A percentile compares a stretch with the other conserved stretches of the same genome.
These are phyloP conservation scores for Pythium volutum DNA, from an alignment of 352 stramenopile species.

Conservation along the genomic window DNA sequence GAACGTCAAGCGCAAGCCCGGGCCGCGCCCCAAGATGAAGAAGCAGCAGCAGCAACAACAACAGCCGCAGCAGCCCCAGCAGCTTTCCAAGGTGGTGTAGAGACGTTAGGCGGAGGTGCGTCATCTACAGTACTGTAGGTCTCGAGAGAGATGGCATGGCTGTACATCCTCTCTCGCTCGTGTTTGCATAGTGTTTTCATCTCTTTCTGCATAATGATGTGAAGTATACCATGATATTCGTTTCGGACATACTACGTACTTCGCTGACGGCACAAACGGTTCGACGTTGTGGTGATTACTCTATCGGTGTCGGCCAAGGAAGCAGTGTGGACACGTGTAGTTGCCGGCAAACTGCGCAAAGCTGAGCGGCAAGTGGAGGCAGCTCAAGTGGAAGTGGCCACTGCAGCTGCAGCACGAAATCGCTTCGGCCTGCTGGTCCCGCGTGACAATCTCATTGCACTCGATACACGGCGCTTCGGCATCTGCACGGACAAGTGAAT, in stretches of 20 bases:
- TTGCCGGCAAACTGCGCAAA: constrained; percentile 54
- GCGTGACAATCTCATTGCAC: constrained; percentile 27
- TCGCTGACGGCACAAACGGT: neutral
- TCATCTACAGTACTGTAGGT: too few species aligned
- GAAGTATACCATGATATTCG: neutral
- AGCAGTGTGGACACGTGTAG: constrained; percentile 67
- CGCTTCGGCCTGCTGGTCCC: constrained; percentile 21
- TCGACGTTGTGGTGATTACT: neutral
- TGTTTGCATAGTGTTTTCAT: neutral
- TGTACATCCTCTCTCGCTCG: neutral
- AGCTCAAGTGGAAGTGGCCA: constrained; percentile 48
- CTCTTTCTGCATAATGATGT: neutral
- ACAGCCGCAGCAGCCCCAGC: too few species aligned
- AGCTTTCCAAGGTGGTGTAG: constrained; percentile 20
- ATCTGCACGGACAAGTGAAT: neutral
- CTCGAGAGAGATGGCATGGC: too few species aligned
- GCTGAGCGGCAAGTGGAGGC: constrained; percentile 49
- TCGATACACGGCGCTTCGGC: constrained; percentile 21
- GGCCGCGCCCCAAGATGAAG: constrained; percentile 44
- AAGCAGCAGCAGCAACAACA: too few species aligned
- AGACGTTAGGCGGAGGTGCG: neutral
- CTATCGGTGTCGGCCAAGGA: constrained; percentile 38
- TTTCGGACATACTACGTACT: too few species aligned
- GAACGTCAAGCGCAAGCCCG: constrained; percentile 54
- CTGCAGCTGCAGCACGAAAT: constrained; percentile 53